Evolutionary conservation across 1,284 basidiomycete species (phyloP).

Genomic region (Cystobasidiaceae sp.): DNA sequence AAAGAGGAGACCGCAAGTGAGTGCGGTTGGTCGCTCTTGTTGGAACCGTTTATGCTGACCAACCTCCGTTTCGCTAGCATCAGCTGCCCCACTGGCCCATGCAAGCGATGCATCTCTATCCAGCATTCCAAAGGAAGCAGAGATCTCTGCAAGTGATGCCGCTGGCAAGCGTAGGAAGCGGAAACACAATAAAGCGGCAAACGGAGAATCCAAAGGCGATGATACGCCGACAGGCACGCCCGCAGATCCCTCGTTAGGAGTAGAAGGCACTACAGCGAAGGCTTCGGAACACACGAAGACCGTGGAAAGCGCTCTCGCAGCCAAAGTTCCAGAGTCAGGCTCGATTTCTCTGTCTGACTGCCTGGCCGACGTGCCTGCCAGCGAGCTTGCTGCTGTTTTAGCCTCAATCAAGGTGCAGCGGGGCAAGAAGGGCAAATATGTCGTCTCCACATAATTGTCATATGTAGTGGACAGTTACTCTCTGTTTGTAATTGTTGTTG

Average conservation of each 20-base stretch:
- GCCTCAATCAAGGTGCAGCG: not conserved
- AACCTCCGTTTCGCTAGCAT: not conserved
- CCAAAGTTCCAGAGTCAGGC: not conserved
- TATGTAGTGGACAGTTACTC: not conserved
- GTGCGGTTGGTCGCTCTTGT: not conserved
- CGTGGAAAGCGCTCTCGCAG: not conserved
- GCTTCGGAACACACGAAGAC: not conserved
- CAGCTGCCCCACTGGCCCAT: not conserved
- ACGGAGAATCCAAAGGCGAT: too few species aligned
- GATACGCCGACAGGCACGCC: too few species aligned
- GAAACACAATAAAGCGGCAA: too few species aligned
- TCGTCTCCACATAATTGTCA: not conserved
- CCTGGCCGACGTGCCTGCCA: not conserved
- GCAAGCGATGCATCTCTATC: not conserved
- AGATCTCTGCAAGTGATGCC: not conserved
- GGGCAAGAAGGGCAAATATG: slow-evolving; percentile 20
- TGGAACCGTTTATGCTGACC: not conserved
- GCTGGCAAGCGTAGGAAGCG: not conserved
- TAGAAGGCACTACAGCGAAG: not conserved
- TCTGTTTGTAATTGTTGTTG: too few species aligned
- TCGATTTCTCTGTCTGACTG: not conserved
- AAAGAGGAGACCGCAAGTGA: not conserved
- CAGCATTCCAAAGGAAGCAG: not conserved
- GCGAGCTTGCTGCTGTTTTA: not conserved
- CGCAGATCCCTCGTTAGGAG: too few species aligned